Conservation (phyloP, 2,329 filamentous ascomycete species). For the Coleophoma cylindrospora region DNA sequence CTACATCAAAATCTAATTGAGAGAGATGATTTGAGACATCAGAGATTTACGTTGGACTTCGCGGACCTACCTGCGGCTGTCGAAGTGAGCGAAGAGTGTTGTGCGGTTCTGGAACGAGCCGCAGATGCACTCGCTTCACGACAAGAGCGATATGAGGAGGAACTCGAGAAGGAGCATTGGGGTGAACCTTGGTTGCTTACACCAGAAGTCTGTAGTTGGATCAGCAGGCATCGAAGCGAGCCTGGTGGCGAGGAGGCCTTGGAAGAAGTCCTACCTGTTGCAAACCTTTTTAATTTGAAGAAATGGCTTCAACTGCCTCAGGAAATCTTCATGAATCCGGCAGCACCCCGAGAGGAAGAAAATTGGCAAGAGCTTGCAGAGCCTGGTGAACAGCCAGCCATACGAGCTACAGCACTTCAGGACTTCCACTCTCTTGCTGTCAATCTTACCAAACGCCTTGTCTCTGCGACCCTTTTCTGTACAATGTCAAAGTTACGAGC, state of each 20-base stretch:
- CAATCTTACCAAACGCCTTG: constrained; percentile 63
- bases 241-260: constrained; percentile 19
- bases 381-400: constrained; percentile 52
- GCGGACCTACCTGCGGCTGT: constrained; percentile 65
- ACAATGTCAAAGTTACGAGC: constrained; percentile 64
- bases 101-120: constrained; percentile 58
- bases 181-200: constrained; percentile 62
- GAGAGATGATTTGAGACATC: constrained; percentile 12
- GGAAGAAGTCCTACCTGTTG: constrained; percentile 37
- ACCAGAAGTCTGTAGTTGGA: constrained; percentile 14
- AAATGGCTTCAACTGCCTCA: constrained; percentile 61
- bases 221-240: constrained; percentile 15
- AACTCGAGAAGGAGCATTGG: constrained; percentile 54
- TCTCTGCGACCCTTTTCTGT: constrained; percentile 65
- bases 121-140: constrained; percentile 61
- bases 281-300: constrained; percentile 51
- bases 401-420: constrained; percentile 70
- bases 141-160: constrained; percentile 59
- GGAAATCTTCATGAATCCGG: constrained; percentile 69
- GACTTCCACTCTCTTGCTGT: constrained; percentile 68
- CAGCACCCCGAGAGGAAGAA: constrained; percentile 46
- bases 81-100: constrained; percentile 66
- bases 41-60: constrained; percentile 31
- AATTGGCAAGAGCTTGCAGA: constrained; percentile 63
- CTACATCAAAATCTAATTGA: constrained; percentile 44